Evolutionary conservation across 2,329 filamentous ascomycete species (phyloP).

Genomic region (Rhexocercosporidium sp.): DNA sequence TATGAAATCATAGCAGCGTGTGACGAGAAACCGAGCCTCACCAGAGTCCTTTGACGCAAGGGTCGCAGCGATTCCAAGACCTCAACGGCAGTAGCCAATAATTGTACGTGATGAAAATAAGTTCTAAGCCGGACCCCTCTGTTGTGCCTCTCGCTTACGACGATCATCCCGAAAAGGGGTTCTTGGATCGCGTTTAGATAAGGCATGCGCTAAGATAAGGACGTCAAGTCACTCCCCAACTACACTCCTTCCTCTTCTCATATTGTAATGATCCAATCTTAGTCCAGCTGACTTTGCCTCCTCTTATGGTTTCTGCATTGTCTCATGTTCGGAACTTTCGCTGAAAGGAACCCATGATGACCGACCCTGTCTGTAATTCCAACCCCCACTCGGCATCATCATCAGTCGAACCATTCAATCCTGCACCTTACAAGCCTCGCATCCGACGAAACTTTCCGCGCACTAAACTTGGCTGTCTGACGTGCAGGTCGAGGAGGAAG

Average conservation of each 20-base stretch:
- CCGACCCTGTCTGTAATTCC: not conserved
- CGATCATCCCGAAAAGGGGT: not conserved
- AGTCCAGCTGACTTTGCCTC: not conserved
- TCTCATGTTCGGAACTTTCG: too few relatives aligned
- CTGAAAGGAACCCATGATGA: not conserved
- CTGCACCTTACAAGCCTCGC: conserved; percentile 8
- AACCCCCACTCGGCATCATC: not conserved
- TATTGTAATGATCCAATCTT: not conserved
- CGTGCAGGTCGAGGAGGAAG: conserved; percentile 14
- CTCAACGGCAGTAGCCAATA: not conserved
- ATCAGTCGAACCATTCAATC: not conserved
- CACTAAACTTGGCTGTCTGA: conserved; percentile 15
- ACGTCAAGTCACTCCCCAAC: not conserved
- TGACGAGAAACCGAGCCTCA: not conserved
- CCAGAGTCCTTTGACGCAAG: not conserved
- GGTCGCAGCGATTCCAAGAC: not conserved
- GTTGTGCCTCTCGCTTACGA: conserved; percentile 15
- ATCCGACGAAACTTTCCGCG: conserved; percentile 19
- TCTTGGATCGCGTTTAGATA: conserved; percentile 14
- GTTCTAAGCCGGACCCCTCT: not conserved
- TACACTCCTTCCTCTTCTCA: not conserved
- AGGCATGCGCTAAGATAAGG: conserved; percentile 15
- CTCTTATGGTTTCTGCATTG: not conserved
- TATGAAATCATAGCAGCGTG: not conserved
- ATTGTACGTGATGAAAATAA: not conserved